phyloP scores from a whole-genome alignment of 768 basidiomycete genomes.

The Russula dissimulans region DNA sequence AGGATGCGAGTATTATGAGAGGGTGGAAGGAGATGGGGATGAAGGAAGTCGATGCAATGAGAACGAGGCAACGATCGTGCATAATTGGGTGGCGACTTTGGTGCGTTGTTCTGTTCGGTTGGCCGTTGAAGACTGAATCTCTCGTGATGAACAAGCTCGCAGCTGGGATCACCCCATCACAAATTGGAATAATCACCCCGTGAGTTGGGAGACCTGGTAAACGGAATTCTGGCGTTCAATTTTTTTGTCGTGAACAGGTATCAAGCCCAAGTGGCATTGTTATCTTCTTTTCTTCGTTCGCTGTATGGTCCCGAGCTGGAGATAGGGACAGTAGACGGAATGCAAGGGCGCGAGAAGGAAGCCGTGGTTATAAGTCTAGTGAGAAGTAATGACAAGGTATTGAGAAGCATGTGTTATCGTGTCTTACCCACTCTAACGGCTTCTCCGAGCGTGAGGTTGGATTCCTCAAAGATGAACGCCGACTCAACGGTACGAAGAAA shows the following conservation, averaged over 20 bases:
- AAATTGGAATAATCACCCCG: conserved; percentile 87
- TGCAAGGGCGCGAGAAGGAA: conserved; percentile 96
- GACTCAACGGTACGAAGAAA: conserved; percentile 64
- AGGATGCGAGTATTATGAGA: conserved; percentile 89
- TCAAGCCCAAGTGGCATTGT: conserved; percentile 85
- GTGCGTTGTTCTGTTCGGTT: conserved; percentile 33
- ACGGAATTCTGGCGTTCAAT: neutral
- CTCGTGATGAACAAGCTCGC: conserved; percentile 35
- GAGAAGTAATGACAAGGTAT: conserved; percentile 76
- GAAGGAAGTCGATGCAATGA: conserved; percentile 91
- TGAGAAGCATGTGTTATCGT: conserved; percentile 9
- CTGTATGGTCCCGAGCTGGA: conserved; percentile 63
- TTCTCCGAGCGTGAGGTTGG: conserved; percentile 70
- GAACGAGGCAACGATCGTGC: conserved; percentile 85
- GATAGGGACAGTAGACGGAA: conserved; percentile 91
- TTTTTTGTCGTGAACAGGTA: conserved; percentile 46
- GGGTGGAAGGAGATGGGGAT: conserved; percentile 66
- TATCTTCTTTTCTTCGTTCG: conserved; percentile 68
- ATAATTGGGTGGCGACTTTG: conserved; percentile 71
- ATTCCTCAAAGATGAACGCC: conserved; percentile 85
- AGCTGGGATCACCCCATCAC: conserved; percentile 51
- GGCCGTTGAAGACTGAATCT: neutral
- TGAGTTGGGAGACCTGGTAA: conserved; percentile 27
- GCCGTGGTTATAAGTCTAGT: conserved; percentile 90
- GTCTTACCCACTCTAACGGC: conserved; percentile 1